Evolutionary conservation across 2,329 filamentous ascomycete genomes (phyloP), one percentile per base, ranked within the genome.

Genomic region (Pleoardoris graminearum): DNA sequence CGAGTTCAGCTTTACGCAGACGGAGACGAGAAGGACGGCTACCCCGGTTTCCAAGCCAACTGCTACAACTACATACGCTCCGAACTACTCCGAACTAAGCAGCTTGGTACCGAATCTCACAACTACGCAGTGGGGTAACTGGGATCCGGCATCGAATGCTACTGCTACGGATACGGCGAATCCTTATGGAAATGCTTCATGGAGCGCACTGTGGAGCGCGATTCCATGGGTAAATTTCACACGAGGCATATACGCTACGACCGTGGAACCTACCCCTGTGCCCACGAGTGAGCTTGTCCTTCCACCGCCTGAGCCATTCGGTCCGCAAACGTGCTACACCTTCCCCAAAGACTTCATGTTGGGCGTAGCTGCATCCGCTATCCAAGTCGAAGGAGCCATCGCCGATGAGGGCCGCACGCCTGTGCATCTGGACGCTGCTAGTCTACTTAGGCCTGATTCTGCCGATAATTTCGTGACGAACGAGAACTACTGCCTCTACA

Each of bases 401-500:
- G 65, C 65, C n/a, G 65, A 69, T 16, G 63, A 69, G 48, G 65
- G 65, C 10, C 61, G 65, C 17, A 61, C 61, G 11, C 65, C 67
- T 33, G 54, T 47, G 8, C 54, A 65, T 30, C 59, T 58, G 17
- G 65, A 68, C 38, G 54, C 53, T 7, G 32, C 54, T 8, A 55
- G 37, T 29, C 43, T 66, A 1, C 22, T 54, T 8, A 53, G 17
- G 3, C 58, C 60, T 3, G 56, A 42, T 8, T 21, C 39, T 3
- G n/a, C 56, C 4, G 32, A 55, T 3, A 54, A 67, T 36, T 64
- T 54, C n/a, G 42, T 63, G 7, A 76, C 77, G 2, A 80, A 77
- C 36, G 79, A 80, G 66, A 76, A 82, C 50, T 83, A 82, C 61
- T 83, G 81, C 54, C 66, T 80, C 7, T 83, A 82, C 59, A 82